Percentiles rank a stretch among this genome's conserved stretches.
Evolutionary conservation across 805 yeast species (phyloP).

Genomic region (Danielia oregonensis): DNA sequence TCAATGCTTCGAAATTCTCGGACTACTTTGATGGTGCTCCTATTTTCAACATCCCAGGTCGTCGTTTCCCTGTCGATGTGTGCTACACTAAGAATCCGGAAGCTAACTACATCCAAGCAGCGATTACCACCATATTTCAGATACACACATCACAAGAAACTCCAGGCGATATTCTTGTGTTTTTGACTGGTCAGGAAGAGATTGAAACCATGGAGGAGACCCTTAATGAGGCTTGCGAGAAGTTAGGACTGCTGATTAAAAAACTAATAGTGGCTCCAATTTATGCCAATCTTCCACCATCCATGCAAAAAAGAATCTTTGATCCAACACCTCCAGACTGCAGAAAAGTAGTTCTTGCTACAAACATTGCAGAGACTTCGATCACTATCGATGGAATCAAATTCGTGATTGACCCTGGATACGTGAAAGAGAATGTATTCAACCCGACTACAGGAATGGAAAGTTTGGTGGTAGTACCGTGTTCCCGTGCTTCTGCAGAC

Average conservation of each 20-base stretch:
- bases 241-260: constrained; percentile 56
- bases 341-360: constrained; percentile 87
- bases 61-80: constrained; percentile 88
- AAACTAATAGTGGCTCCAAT: constrained; percentile 79
- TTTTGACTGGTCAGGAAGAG: constrained; percentile 95
- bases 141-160: constrained; percentile 67
- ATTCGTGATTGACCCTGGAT: constrained; percentile 43
- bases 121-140: constrained; percentile 81
- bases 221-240: constrained; percentile 58
- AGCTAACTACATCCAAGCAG: constrained; percentile 86
- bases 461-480: constrained; percentile 42
- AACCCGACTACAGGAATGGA: constrained; percentile 43
- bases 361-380: constrained; percentile 72
- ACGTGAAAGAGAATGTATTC: constrained; percentile 42
- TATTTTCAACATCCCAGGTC: constrained; percentile 84
- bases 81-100: constrained; percentile 84
- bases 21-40: constrained; percentile 81
- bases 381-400: constrained; percentile 43
- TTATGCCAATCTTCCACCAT: constrained; percentile 87
- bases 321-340: constrained; percentile 78
- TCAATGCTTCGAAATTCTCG: constrained; percentile 86
- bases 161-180: constrained; percentile 84
- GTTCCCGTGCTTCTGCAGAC: constrained; percentile 44
- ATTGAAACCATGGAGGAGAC: constrained; percentile 79
- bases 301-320: constrained; percentile 75